Conservation (phyloP, 192 early-diverging fungal genomes). For the Backusella sp. region DNA sequence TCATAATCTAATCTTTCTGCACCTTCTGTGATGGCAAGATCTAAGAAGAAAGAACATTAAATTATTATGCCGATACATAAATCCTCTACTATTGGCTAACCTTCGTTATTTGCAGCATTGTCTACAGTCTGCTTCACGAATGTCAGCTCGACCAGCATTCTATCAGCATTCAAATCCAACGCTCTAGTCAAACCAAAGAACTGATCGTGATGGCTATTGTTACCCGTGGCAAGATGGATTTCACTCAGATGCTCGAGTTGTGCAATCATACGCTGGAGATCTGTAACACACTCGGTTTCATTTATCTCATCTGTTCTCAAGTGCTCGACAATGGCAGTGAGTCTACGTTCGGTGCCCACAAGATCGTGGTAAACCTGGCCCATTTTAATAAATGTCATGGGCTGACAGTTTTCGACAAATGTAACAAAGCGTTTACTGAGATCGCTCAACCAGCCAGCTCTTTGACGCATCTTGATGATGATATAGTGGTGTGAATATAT, state of each 20-base stretch:
- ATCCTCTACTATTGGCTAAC: slow-evolving; percentile 15
- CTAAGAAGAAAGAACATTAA: slow-evolving; percentile 1
- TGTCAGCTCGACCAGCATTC: slow-evolving; percentile 55
- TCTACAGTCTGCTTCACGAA: slow-evolving; percentile 41
- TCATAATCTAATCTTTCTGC: slow-evolving; percentile 43
- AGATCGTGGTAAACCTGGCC: slow-evolving; percentile 77
- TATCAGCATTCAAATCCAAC: slow-evolving; percentile 64
- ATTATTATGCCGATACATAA: not conserved
- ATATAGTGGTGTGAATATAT: not conserved
- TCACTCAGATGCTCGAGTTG: slow-evolving; percentile 69
- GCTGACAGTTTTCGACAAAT: slow-evolving; percentile 64
- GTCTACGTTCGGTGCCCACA: slow-evolving; percentile 64
- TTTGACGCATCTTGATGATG: slow-evolving; percentile 50
- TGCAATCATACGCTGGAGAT: slow-evolving; percentile 64
- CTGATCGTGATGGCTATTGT: slow-evolving; percentile 50
- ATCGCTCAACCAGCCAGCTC: slow-evolving; percentile 65
- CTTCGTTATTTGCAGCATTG: slow-evolving; percentile 33
- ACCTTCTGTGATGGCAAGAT: slow-evolving; percentile 39
- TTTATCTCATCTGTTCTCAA: slow-evolving; percentile 78
- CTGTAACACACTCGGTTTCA: slow-evolving; percentile 59
- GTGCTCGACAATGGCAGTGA: slow-evolving; percentile 71
- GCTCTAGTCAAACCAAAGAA: slow-evolving; percentile 46
- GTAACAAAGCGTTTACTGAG: slow-evolving; percentile 64
- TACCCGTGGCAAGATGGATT: slow-evolving; percentile 47
- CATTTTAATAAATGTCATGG: slow-evolving; percentile 67